Evolutionary conservation across 805 yeast species (phyloP), one percentile per base, ranked within the genome.

Genomic region (Lachancea dasiensis): DNA sequence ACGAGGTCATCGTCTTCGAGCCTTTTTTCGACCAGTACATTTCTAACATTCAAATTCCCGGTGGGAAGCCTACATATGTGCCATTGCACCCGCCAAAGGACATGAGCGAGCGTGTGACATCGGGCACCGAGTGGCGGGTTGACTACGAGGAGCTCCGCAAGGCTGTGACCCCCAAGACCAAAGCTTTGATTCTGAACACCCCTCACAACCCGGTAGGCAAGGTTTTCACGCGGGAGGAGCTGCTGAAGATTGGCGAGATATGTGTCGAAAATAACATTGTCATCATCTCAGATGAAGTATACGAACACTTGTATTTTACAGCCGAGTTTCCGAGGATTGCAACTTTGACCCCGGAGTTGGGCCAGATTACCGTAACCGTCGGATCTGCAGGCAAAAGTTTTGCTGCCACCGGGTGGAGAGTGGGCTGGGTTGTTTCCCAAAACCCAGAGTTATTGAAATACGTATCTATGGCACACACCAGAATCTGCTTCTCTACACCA

Each of bases 321-420:
- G 65, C 71, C 5, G 52, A 51, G 13, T 87, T 90, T 62, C 80
- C 90, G 5, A 74, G 97, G 55, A 81, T 92, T 33, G 95, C 96
- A 2, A 77, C 86, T 2, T 65, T 90, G 38, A 68, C 79, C 4
- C 89, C 90, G 4, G 95, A 87, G 51, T 73, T 87, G 43, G 80
- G 75, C 19, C 75, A 76, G 41, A 68, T 87, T 53, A 86, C 97
- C 0, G 65, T 92, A 39, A 81, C 97, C 3, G 94, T 92, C 16
- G 97, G 97, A 1, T 86, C 96, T 20, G 98, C 97, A 5, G 98
- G 98, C 46, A 92, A 92, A 63, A 79, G 95, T 0, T 92, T 92
- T 67, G 95, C 96, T n/a, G 95, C 95, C 30, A 92, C 98, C 9
- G 98, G 98, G 38, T 92, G 97, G 97, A 80, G 98, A 69, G 75